phyloP scores from a whole-genome alignment of 768 basidiomycete genomes.

The Peribolospora baueri region DNA sequence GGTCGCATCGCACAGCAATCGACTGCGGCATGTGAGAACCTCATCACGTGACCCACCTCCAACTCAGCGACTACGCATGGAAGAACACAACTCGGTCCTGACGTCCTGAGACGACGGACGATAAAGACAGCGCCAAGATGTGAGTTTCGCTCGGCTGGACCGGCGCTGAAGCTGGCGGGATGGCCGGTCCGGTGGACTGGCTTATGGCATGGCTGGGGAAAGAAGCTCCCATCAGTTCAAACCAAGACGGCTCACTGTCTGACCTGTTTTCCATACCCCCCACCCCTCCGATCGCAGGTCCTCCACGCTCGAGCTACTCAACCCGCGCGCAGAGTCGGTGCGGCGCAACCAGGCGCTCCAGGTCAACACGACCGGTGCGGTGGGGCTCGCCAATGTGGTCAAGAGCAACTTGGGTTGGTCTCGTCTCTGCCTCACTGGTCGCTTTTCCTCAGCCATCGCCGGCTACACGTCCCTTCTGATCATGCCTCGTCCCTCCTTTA shows the following conservation, averaged over 20 bases:
- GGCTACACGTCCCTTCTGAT: background rate
- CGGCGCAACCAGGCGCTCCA: slow-evolving; percentile 21
- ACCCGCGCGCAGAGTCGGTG: slow-evolving; percentile 22
- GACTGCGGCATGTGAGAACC: too few relatives aligned
- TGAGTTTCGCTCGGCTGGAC: too few relatives aligned
- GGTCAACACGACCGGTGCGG: slow-evolving; percentile 42
- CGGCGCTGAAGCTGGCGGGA: too few relatives aligned
- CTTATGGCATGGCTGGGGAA: too few relatives aligned
- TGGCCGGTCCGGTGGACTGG: too few relatives aligned
- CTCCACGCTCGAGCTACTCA: slow-evolving; percentile 22
- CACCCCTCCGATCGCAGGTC: slow-evolving; percentile 1
- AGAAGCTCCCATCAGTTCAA: too few relatives aligned
- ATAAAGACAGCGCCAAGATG: too few relatives aligned
- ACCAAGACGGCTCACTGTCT: background rate
- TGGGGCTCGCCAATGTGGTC: slow-evolving; percentile 91
- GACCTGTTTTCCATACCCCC: background rate
- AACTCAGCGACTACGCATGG: too few relatives aligned
- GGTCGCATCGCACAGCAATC: too few relatives aligned
- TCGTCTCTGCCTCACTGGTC: background rate
- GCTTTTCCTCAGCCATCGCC: background rate
- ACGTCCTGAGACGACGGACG: too few relatives aligned
- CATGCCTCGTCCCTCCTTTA: background rate
- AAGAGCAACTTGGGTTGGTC: slow-evolving; percentile 73
- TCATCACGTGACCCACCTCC: too few relatives aligned
- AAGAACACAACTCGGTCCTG: too few relatives aligned